Evolutionary conservation across 768 basidiomycete genomes (phyloP).

Genomic region (Russula emetica): DNA sequence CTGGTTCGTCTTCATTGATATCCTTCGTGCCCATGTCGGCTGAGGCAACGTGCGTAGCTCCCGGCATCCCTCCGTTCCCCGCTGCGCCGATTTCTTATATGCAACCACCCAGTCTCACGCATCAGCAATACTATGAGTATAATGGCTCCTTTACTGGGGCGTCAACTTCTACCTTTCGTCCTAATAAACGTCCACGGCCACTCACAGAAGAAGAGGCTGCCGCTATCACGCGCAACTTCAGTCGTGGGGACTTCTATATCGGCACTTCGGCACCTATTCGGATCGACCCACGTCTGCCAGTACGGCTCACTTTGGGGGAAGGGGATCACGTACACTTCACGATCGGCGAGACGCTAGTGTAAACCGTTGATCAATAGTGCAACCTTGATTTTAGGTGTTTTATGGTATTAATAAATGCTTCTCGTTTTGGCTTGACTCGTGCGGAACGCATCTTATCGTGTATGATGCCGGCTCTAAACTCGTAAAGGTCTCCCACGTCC

Average conservation of each 20-base stretch:
- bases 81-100: slow-evolving; percentile 40
- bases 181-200: slow-evolving; percentile 70
- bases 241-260: slow-evolving; percentile 77
- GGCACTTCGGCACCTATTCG: slow-evolving; percentile 76
- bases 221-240: slow-evolving; percentile 78
- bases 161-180: slow-evolving; percentile 74
- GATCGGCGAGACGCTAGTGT: slow-evolving; percentile 48
- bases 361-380: slow-evolving; percentile 20
- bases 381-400: slow-evolving; percentile 15
- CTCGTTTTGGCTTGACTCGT: neutral
- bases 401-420: slow-evolving; percentile 18
- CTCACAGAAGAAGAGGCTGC: slow-evolving; percentile 82
- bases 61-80: slow-evolving; percentile 37
- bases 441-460: neutral
- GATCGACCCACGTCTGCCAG: slow-evolving; percentile 77
- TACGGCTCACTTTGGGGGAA: slow-evolving; percentile 73
- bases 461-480: too few species aligned
- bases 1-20: slow-evolving; percentile 28
- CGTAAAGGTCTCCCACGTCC: too few species aligned
- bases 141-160: slow-evolving; percentile 57
- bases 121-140: slow-evolving; percentile 67
- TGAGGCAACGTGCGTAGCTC: slow-evolving; percentile 33
- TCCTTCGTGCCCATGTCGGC: slow-evolving; percentile 26
- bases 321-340: slow-evolving; percentile 75
- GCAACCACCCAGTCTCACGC: slow-evolving; percentile 39